phyloP scores from a whole-genome alignment of 78 protist genomes.

The Emiliania huxleyi region DNA sequence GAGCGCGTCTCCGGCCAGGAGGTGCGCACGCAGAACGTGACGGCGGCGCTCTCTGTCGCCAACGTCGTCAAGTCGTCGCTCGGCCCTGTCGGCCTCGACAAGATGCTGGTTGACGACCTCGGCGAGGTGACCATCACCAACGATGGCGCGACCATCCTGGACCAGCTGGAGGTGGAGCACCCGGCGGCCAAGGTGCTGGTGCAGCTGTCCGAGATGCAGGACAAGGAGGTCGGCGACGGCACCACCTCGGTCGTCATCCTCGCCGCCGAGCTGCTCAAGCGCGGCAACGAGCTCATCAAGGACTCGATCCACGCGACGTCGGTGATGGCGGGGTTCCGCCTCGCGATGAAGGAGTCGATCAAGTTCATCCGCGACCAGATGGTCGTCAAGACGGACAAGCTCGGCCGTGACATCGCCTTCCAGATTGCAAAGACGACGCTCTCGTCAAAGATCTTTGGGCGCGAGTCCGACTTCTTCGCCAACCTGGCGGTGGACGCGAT shows the following conservation, averaged over 20 bases:
- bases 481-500: slow-evolving; percentile 92
- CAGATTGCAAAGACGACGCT: slow-evolving; percentile 96
- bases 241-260: slow-evolving; percentile 98
- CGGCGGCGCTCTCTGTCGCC: slow-evolving; percentile 90
- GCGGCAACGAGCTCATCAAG: slow-evolving; percentile 91
- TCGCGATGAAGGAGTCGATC: slow-evolving; percentile 89
- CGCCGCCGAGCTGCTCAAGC: slow-evolving; percentile 94
- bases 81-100: slow-evolving; percentile 99
- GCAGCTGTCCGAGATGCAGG: slow-evolving; percentile 83
- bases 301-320: slow-evolving; percentile 95
- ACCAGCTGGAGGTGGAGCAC: slow-evolving; percentile 92
- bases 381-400: slow-evolving; percentile 50
- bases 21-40: slow-evolving; percentile 86
- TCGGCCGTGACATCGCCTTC: slow-evolving; percentile 84
- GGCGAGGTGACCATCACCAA: slow-evolving; percentile 67
- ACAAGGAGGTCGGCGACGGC: slow-evolving; percentile 95
- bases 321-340: slow-evolving; percentile 94
- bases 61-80: slow-evolving; percentile 95
- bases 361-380: slow-evolving; percentile 79
- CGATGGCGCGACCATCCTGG: slow-evolving; percentile 96
- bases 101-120: slow-evolving; percentile 98
- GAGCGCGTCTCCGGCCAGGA: slow-evolving; percentile 78
- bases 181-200: slow-evolving; percentile 92
- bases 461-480: slow-evolving; percentile 82
- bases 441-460: slow-evolving; percentile 92